phyloP scores from a whole-genome alignment of 2,329 filamentous ascomycete species.

The Peltaster fructicola region DNA sequence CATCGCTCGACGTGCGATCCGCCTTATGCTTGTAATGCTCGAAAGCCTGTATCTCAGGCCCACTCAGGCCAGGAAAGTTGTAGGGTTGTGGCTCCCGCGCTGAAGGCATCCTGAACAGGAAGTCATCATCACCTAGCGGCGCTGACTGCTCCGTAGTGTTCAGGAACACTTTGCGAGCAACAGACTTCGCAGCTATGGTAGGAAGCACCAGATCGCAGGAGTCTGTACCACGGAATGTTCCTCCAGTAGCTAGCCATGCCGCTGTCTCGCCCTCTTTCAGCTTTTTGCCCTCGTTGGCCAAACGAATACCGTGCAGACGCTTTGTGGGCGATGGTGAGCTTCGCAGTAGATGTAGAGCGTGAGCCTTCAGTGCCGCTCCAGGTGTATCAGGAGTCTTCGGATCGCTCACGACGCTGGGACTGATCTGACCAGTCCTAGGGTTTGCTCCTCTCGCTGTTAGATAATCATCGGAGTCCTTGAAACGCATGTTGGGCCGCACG shows the following conservation, averaged over 20 bases:
- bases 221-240: no score
- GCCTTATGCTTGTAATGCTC: slow-evolving; percentile 15
- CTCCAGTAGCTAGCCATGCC: no score
- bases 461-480: slow-evolving; percentile 21
- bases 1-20: slow-evolving; percentile 12
- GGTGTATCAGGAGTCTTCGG: slow-evolving; percentile 14
- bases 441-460: slow-evolving; percentile 19
- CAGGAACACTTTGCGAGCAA: no score
- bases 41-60: slow-evolving; percentile 14
- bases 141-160: no score
- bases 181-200: no score
- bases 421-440: slow-evolving; percentile 18
- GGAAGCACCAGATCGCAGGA: no score
- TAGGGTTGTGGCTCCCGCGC: slow-evolving; percentile 19
- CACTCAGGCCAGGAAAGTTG: slow-evolving; percentile 13
- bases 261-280: no score
- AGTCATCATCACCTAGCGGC: no score
- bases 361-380: slow-evolving; percentile 13
- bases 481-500: slow-evolving; percentile 10
- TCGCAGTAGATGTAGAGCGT: background rate
- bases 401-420: slow-evolving; percentile 12
- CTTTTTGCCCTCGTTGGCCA: no score
- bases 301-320: no score
- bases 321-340: no score
- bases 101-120: slow-evolving; percentile 19